Conservation (phyloP, 352 stramenopile genomes). For the Phytopythium ostracodes region DNA sequence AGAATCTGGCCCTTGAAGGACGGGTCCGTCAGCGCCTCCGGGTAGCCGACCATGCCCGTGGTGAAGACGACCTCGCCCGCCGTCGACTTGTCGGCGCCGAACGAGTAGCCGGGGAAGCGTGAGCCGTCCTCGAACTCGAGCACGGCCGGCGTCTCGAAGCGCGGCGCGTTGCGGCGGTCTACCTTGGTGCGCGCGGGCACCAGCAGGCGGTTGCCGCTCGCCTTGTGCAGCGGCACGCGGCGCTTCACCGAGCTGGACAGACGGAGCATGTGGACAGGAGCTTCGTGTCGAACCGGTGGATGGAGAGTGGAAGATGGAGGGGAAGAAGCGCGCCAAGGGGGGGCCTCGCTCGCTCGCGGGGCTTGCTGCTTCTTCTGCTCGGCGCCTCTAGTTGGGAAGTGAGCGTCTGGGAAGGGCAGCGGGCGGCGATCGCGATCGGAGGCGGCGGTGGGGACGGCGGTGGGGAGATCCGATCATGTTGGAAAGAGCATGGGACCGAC, state of each 20-base stretch:
- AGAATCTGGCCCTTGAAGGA: slow-evolving; percentile 98
- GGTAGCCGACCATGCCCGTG: slow-evolving; percentile 99
- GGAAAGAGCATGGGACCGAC: too few species aligned
- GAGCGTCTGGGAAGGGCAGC: slow-evolving; percentile 1
- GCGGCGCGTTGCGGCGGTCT: slow-evolving; percentile 67
- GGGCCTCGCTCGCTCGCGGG: neutral
- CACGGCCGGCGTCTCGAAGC: slow-evolving; percentile 79
- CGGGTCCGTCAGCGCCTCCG: slow-evolving; percentile 97
- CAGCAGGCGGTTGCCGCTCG: slow-evolving; percentile 59
- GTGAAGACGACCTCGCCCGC: slow-evolving; percentile 98
- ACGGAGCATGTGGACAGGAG: slow-evolving; percentile 43
- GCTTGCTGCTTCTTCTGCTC: slow-evolving; percentile 13
- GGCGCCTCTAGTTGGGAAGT: slow-evolving; percentile 48
- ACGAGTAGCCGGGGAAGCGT: slow-evolving; percentile 82
- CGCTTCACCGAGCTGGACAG: slow-evolving; percentile 60
- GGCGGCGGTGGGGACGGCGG: too few species aligned
- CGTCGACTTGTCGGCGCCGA: slow-evolving; percentile 88
- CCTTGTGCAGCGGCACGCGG: slow-evolving; percentile 60
- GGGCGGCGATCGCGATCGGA: too few species aligned
- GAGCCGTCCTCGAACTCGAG: slow-evolving; percentile 75
- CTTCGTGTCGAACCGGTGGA: slow-evolving; percentile 4
- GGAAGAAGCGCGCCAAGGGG: neutral
- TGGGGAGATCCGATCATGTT: neutral
- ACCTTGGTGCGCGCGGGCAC: slow-evolving; percentile 59
- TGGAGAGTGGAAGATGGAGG: neutral